phyloP scores from a whole-genome alignment of 148 eudicot genomes.

The Camellia granthamiana region DNA sequence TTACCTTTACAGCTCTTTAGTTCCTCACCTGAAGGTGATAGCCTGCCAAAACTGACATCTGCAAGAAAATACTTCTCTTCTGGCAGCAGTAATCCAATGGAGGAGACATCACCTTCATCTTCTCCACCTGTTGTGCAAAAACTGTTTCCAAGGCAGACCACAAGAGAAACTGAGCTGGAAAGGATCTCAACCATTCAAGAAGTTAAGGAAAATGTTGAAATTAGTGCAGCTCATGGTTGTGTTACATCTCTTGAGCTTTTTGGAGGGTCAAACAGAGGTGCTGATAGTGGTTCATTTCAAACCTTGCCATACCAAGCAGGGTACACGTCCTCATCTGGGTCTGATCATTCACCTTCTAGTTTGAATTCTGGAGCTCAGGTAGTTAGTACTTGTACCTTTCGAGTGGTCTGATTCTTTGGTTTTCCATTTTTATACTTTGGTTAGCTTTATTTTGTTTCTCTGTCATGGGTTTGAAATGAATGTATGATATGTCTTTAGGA shows the following conservation, averaged over 20 bases:
- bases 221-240: slow-evolving; percentile 21
- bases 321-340: slow-evolving; percentile 52
- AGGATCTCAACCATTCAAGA: slow-evolving; percentile 22
- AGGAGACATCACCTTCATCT: slow-evolving; percentile 47
- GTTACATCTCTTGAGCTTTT: slow-evolving; percentile 40
- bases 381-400: background rate
- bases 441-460: background rate
- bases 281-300: slow-evolving; percentile 30
- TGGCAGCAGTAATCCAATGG: slow-evolving; percentile 68
- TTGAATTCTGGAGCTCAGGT: slow-evolving; percentile 52
- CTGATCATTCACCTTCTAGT: slow-evolving; percentile 55
- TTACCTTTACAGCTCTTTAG: slow-evolving; percentile 60
- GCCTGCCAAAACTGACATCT: slow-evolving; percentile 42
- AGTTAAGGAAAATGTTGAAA: slow-evolving; percentile 16
- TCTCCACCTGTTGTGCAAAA: slow-evolving; percentile 49
- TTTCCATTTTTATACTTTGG: background rate
- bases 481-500: slow-evolving; percentile 33
- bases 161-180: slow-evolving; percentile 28
- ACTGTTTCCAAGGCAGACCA: slow-evolving; percentile 40
- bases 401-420: slow-evolving; percentile 24
- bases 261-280: slow-evolving; percentile 24
- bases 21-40: slow-evolving; percentile 60
- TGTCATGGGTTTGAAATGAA: background rate
- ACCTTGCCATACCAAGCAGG: slow-evolving; percentile 40
- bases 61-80: slow-evolving; percentile 66